Conservation (phyloP, 495 filamentous ascomycete species). For the Penicillium waksmanii region DNA sequence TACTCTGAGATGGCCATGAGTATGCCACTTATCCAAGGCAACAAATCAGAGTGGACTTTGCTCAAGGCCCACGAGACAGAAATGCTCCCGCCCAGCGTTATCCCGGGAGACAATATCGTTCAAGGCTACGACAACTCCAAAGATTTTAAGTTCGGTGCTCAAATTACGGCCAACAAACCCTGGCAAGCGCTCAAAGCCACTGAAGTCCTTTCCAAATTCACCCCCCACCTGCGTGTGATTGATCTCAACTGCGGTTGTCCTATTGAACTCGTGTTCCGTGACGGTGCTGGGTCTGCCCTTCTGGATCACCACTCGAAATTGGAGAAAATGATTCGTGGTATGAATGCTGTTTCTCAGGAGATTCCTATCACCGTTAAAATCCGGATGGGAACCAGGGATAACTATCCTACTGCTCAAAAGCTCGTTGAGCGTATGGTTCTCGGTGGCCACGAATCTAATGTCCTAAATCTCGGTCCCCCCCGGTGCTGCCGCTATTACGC, state of each 20-base stretch:
- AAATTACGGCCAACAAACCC: constrained; percentile 87
- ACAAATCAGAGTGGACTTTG: constrained; percentile 91
- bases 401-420: constrained; percentile 76
- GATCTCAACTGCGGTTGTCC: constrained; percentile 97
- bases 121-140: constrained; percentile 77
- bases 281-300: constrained; percentile 91
- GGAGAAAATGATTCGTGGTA: constrained; percentile 89
- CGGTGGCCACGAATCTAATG: constrained; percentile 67
- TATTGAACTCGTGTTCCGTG: constrained; percentile 86
- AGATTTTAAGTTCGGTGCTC: constrained; percentile 86
- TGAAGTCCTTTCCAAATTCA: constrained; percentile 73
- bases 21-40: constrained; percentile 85
- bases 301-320: constrained; percentile 81
- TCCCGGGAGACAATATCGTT: constrained; percentile 53
- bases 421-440: constrained; percentile 81
- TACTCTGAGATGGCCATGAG: constrained; percentile 99
- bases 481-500: constrained; percentile 88
- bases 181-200: constrained; percentile 86
- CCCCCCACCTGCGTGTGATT: constrained; percentile 82
- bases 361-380: constrained; percentile 94
- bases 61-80: constrained; percentile 89
- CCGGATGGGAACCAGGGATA: constrained; percentile 85
- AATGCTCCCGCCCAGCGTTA: constrained; percentile 61
- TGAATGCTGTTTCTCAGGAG: constrained; percentile 87
- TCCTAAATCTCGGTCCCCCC: constrained; percentile 63